These are phyloP conservation scores for Suillus cothurnatus DNA, from an alignment of 768 basidiomycete species.

Conservation along the genomic window DNA sequence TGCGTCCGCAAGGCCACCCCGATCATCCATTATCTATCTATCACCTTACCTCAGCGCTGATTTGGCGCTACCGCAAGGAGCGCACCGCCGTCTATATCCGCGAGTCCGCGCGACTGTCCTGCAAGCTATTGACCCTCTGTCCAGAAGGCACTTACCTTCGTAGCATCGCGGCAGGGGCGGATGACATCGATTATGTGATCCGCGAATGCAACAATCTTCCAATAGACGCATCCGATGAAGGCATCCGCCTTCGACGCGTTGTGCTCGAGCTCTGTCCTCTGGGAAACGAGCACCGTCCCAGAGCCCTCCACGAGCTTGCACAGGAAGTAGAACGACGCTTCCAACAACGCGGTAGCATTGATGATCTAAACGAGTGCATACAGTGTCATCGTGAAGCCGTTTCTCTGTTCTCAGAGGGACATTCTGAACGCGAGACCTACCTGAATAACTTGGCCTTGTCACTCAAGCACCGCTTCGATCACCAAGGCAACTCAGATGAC, in stretches of 20 bases:
- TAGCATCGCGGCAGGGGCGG: background rate
- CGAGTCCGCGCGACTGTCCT: background rate
- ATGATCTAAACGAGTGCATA: background rate
- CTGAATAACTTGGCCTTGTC: background rate
- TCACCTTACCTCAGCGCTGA: background rate
- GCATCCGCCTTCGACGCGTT: background rate
- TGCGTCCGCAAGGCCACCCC: background rate
- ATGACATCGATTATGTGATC: background rate
- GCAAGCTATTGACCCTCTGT: background rate
- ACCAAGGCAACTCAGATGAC: background rate
- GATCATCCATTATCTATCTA: background rate
- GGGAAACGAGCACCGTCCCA: background rate
- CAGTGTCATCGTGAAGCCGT: background rate
- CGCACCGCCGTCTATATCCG: background rate
- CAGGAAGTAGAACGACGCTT: background rate
- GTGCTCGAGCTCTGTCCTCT: background rate
- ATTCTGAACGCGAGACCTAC: background rate
- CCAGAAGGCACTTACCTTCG: background rate
- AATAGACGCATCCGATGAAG: background rate
- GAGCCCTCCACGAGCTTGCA: background rate
- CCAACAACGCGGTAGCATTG: background rate
- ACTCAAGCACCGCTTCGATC: background rate
- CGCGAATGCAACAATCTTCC: background rate
- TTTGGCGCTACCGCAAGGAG: background rate
- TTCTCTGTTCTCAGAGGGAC: background rate